A percentile compares a stretch with the other conserved stretches of the same genome.
These are phyloP conservation scores for Fusarium marasasianum DNA, from an alignment of 2,329 filamentous ascomycete genomes.

Conservation along the genomic window DNA sequence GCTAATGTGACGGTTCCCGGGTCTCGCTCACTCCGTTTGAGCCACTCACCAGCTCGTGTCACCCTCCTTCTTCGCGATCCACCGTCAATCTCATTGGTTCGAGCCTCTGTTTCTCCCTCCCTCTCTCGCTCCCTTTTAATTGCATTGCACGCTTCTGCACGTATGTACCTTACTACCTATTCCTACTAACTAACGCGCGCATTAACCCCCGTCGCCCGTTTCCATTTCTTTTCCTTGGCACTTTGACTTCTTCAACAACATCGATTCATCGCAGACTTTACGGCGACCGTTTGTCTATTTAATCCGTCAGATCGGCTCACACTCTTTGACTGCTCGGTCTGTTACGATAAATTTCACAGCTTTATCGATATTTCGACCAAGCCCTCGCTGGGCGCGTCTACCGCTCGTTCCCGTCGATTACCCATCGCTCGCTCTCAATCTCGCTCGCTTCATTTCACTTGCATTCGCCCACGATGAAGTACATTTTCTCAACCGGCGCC, in stretches of 20 bases:
- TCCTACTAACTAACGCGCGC: not conserved
- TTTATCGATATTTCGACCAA: conserved; percentile 1
- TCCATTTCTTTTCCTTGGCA: conserved; percentile 39
- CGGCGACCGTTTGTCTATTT: conserved; percentile 9
- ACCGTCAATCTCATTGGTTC: conserved; percentile 24
- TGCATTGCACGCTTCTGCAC: conserved; percentile 7
- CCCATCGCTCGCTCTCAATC: not conserved
- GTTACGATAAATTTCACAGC: conserved; percentile 5
- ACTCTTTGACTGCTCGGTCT: conserved; percentile 3
- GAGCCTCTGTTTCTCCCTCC: conserved; percentile 21
- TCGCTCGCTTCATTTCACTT: conserved; percentile 14
- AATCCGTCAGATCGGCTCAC: not conserved
- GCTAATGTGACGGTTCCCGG: conserved; percentile 19
- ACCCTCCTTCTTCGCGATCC: conserved; percentile 30
- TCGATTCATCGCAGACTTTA: conserved; percentile 21
- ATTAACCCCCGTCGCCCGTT: conserved; percentile 30
- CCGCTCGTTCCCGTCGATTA: conserved; percentile 16
- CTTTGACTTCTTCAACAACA: conserved; percentile 40
- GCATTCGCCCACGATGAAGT: conserved; percentile 35
- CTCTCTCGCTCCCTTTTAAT: conserved; percentile 28
- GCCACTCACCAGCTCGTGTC: conserved; percentile 31
- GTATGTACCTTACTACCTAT: conserved; percentile 14
- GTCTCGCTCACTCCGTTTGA: conserved; percentile 16
- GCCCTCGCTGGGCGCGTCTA: conserved; percentile 29
- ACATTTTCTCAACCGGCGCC: conserved; percentile 24